phyloP scores from a whole-genome alignment of 306 rosid species.

The Pyrus communis region DNA sequence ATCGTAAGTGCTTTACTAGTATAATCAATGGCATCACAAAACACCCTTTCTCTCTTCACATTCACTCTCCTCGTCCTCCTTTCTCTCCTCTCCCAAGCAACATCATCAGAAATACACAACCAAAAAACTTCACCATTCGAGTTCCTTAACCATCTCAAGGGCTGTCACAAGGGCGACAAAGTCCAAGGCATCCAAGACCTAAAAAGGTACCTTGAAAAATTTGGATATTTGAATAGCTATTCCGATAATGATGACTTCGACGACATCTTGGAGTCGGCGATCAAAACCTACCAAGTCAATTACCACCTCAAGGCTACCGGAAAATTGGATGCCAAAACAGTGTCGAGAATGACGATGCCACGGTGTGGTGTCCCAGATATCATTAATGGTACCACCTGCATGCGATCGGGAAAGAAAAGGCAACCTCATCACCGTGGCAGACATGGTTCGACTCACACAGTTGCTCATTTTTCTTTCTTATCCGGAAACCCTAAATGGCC shows the following conservation, averaged over 20 bases:
- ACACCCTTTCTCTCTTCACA: not conserved
- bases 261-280: conserved; percentile 23
- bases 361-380: conserved; percentile 43
- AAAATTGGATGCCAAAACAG: conserved; percentile 16
- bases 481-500: conserved; percentile 13
- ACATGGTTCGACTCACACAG: not conserved
- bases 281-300: conserved; percentile 33
- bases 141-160: conserved; percentile 24
- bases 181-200: conserved; percentile 25
- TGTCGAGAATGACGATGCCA: conserved; percentile 28
- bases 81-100: not conserved
- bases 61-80: not conserved
- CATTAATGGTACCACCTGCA: conserved; percentile 10
- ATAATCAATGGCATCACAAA: not conserved
- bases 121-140: conserved; percentile 9
- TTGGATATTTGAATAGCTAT: conserved; percentile 25
- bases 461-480: conserved; percentile 12
- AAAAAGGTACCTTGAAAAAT: conserved; percentile 22
- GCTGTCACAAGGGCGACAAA: conserved; percentile 28
- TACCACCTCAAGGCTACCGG: conserved; percentile 21
- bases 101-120: not conserved
- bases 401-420: conserved; percentile 8
- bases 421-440: not conserved
- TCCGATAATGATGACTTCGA: conserved; percentile 16
- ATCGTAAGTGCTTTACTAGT: not conserved